These are phyloP conservation scores for Chlorella sp. DNA, from an alignment of 139 green algal species.

Conservation along the genomic window DNA sequence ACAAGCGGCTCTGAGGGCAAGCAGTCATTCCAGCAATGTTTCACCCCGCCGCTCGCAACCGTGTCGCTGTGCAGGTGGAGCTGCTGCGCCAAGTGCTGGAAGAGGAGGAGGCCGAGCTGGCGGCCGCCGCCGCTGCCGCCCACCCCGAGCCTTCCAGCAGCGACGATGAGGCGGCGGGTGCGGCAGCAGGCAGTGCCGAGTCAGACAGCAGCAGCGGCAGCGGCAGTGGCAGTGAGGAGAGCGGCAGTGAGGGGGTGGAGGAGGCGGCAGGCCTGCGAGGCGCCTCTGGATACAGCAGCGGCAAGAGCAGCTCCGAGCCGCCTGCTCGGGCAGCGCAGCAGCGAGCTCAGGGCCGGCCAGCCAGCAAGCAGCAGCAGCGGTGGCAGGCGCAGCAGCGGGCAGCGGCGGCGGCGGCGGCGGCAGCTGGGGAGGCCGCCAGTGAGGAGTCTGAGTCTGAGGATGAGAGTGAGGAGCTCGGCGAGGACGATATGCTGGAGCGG, in stretches of 20 bases:
- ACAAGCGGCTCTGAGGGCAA: neutral
- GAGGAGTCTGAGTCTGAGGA: conserved; percentile 52
- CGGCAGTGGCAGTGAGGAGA: neutral
- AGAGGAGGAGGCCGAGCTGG: conserved; percentile 58
- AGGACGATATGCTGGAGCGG: conserved; percentile 65
- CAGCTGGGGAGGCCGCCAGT: conserved; percentile 8
- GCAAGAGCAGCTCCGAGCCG: neutral
- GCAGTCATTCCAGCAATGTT: neutral
- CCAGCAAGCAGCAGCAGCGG: conserved; percentile 19
- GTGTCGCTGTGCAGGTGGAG: conserved; percentile 22
- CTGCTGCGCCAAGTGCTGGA: conserved; percentile 56
- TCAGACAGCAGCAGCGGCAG: conserved; percentile 14
- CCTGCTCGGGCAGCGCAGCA: neutral
- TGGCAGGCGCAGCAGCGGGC: too few relatives aligned
- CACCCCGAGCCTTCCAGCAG: neutral
- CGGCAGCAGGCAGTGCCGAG: neutral
- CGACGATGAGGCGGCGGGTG: neutral
- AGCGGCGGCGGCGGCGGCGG: too few relatives aligned
- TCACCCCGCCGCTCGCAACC: neutral
- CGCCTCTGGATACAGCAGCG: neutral
- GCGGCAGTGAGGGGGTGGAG: neutral
- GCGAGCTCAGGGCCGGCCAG: neutral
- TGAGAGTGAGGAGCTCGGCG: conserved; percentile 55
- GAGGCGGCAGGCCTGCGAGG: neutral
- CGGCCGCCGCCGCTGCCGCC: neutral